phyloP scores from a whole-genome alignment of 495 filamentous ascomycete species.

The Neurospora sp. region DNA sequence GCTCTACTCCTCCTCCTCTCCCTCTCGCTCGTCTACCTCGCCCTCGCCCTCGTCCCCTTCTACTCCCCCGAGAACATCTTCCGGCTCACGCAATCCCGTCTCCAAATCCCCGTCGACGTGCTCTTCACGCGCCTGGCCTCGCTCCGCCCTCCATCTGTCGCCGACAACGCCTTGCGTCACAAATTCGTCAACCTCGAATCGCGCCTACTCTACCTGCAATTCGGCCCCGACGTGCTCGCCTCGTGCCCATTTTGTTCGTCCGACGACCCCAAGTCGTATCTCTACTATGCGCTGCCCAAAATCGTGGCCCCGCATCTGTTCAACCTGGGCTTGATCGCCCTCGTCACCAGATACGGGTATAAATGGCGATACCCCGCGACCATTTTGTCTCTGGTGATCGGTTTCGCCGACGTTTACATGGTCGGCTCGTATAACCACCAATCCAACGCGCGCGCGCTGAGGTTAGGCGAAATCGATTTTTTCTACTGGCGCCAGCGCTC shows the following conservation, averaged over 20 bases:
- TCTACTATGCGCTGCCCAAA: slow-evolving; percentile 71
- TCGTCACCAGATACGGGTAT: slow-evolving; percentile 48
- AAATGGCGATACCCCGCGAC: slow-evolving; percentile 64
- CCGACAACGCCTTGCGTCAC: slow-evolving; percentile 52
- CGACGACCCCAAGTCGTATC: slow-evolving; percentile 59
- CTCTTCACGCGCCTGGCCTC: slow-evolving; percentile 69
- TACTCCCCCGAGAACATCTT: slow-evolving; percentile 79
- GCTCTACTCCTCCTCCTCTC: slow-evolving; percentile 52
- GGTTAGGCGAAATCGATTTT: slow-evolving; percentile 48
- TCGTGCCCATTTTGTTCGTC: slow-evolving; percentile 75
- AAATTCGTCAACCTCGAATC: slow-evolving; percentile 61
- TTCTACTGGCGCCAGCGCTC: slow-evolving; percentile 60
- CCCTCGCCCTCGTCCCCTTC: slow-evolving; percentile 53
- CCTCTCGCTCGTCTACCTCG: slow-evolving; percentile 42
- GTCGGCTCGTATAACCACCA: slow-evolving; percentile 48
- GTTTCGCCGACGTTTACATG: slow-evolving; percentile 53
- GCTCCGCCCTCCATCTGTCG: slow-evolving; percentile 50
- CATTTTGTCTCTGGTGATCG: slow-evolving; percentile 48
- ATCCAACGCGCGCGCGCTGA: slow-evolving; percentile 45
- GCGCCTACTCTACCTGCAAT: slow-evolving; percentile 71
- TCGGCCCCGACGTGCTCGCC: slow-evolving; percentile 60
- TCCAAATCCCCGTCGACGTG: slow-evolving; percentile 75
- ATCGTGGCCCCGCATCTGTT: slow-evolving; percentile 67
- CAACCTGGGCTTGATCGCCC: slow-evolving; percentile 58
- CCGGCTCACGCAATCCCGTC: slow-evolving; percentile 60